Evolutionary conservation across 352 stramenopile species (phyloP).

Genomic region (Pythium inflatum): DNA sequence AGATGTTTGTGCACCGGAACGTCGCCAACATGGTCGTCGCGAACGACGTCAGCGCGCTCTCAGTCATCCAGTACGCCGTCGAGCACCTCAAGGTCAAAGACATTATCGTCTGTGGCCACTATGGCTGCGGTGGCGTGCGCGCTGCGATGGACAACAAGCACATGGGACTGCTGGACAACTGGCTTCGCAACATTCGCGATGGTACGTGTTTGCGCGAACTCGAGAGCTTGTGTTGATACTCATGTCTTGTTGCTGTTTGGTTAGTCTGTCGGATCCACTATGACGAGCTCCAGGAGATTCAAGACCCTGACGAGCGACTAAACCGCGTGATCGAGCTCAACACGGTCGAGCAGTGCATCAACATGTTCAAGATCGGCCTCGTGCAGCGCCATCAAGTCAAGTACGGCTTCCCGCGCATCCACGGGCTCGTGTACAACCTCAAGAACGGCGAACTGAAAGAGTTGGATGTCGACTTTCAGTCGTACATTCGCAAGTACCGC

Average conservation of each 20-base stretch:
- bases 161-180: conserved; percentile 89
- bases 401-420: conserved; percentile 88
- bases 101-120: conserved; percentile 89
- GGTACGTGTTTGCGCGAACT: conserved; percentile 74
- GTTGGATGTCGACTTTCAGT: conserved; percentile 82
- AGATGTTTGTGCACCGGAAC: conserved; percentile 87
- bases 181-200: conserved; percentile 93
- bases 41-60: conserved; percentile 51
- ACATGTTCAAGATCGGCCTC: conserved; percentile 90
- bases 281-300: conserved; percentile 83
- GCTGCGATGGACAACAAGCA: conserved; percentile 83
- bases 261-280: conserved; percentile 91
- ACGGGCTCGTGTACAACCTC: conserved; percentile 88
- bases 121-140: conserved; percentile 83
- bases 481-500: conserved; percentile 77
- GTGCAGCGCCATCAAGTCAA: conserved; percentile 89
- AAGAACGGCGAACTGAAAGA: conserved; percentile 82
- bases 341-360: conserved; percentile 90
- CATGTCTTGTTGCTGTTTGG: no score
- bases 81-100: conserved; percentile 86
- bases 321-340: conserved; percentile 88
- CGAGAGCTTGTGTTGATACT: conserved; percentile 42
- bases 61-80: conserved; percentile 62
- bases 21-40: conserved; percentile 65
- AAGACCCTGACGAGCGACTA: conserved; percentile 75